Evolutionary conservation across 2,329 filamentous ascomycete species (phyloP).

Genomic region (Gnomoniopsis smithogilvyi): DNA sequence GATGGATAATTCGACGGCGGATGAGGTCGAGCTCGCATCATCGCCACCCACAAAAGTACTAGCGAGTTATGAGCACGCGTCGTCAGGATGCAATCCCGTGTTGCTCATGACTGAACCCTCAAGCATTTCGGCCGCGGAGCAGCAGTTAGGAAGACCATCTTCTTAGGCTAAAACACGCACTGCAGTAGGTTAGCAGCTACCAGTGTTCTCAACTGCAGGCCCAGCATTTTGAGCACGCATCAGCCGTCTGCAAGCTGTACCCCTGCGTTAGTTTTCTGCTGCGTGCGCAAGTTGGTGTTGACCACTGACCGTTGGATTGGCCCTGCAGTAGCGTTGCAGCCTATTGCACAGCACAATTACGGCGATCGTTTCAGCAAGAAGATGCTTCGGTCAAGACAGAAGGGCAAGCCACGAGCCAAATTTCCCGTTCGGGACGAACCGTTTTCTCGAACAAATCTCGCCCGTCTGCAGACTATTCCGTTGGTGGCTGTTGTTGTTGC

Average conservation of each 20-base stretch:
- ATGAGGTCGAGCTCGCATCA: too few relatives aligned
- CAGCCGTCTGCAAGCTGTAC: slow-evolving; percentile 2
- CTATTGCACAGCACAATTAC: slow-evolving; percentile 7
- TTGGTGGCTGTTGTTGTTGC: too few relatives aligned
- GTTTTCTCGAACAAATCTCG: not conserved
- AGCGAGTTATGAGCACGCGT: too few relatives aligned
- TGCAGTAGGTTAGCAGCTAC: too few relatives aligned
- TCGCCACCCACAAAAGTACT: too few relatives aligned
- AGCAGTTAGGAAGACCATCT: too few relatives aligned
- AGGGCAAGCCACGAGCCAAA: not conserved
- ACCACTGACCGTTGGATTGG: slow-evolving; percentile 6
- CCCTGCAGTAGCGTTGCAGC: slow-evolving; percentile 18
- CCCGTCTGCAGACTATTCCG: not conserved
- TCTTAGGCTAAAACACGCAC: too few relatives aligned
- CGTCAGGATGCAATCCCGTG: too few relatives aligned
- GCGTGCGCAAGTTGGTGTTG: not conserved
- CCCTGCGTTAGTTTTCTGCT: slow-evolving; percentile 9
- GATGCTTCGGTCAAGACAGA: not conserved
- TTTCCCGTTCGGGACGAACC: not conserved
- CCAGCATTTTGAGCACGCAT: slow-evolving; percentile 14
- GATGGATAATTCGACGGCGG: too few relatives aligned
- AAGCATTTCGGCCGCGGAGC: too few relatives aligned
- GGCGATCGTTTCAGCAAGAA: slow-evolving; percentile 10
- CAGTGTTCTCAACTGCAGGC: slow-evolving; percentile 2
- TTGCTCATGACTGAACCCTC: too few relatives aligned